Base-by-base conservation (phyloP, 495 filamentous ascomycete species). In the Chaetomium cochliodes region DNA sequence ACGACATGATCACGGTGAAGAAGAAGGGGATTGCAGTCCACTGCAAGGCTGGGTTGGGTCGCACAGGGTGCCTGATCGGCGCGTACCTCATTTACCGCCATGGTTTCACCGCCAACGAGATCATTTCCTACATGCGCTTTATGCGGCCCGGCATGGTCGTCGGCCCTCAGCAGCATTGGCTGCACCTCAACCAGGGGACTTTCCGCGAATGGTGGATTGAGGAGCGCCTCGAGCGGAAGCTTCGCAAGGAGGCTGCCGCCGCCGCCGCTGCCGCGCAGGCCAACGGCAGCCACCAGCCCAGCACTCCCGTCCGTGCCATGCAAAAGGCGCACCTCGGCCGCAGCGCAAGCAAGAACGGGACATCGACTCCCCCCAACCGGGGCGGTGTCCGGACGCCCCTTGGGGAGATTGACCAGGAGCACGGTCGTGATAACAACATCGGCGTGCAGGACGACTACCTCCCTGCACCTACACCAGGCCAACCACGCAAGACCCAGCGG, bases 61-160 rank as follows among this genome's bases (percentile, higher is more conserved):
- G 94, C 11, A 99, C 94, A 3, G 94, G 76, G 3, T 98, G 94
- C 74, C 79, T 99, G 59, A 98, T 99, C 69, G 94, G 94, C 58
- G 94, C 94, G 37, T 98, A 99, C 75, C 82, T 99, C 30, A 97
- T 99, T 70, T 99, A 99, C 78, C 84, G 92, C 60, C 88, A 98
- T 77, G 96, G 92, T n/a, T 99, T 98, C 73, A 98, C 93, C 1
- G 94, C 96, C 41, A 97, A 97, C 73, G 94, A 99, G 76, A 85
- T 97, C 69, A 99, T 99, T 77, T 90, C 94, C 6, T 99, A 91
- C 78, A 98, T 99, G 94, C 87, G 94, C 64, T 99, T 99, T 78
- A 99, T 98, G 94, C 87, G 94, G 41, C 94, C 94, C 0, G 94
- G 94, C 23, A 99, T 99, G 94, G 94, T 99, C 2, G 94, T 99